A percentile compares a stretch with the other conserved stretches of the same genome.
Conservation (phyloP, 805 yeast genomes). For the Cyberlindnera bimundalis region DNA sequence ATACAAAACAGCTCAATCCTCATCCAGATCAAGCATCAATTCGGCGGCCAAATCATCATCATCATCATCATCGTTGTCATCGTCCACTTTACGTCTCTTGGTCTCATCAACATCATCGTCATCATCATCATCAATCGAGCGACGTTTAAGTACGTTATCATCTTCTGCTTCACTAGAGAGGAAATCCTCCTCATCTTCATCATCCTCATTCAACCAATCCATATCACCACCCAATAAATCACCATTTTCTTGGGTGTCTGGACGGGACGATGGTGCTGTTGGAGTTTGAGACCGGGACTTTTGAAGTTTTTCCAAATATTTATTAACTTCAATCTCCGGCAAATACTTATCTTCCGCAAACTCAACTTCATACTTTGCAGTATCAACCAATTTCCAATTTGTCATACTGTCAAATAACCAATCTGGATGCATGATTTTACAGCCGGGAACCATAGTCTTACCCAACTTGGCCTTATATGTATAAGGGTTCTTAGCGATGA, state of each 20-base stretch:
- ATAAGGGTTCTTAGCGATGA: constrained; percentile 74
- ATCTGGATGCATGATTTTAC: constrained; percentile 82
- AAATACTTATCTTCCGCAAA: constrained; percentile 46
- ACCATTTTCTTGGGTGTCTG: not conserved
- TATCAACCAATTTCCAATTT: constrained; percentile 70
- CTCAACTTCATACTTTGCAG: constrained; percentile 55
- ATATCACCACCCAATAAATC: constrained; percentile 33
- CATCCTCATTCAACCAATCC: constrained; percentile 33
- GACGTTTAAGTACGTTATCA: not conserved
- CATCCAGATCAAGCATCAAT: constrained; percentile 29
- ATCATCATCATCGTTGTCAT: constrained; percentile 24
- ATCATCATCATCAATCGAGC: constrained; percentile 21
- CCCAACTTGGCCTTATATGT: constrained; percentile 87
- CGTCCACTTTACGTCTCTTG: constrained; percentile 29
- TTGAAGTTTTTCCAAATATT: constrained; percentile 28
- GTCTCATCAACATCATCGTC: constrained; percentile 22
- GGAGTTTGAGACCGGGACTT: not conserved
- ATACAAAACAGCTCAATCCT: not conserved
- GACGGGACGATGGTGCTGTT: not conserved
- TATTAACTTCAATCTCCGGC: constrained; percentile 38
- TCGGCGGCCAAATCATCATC: constrained; percentile 33
- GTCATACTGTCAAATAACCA: constrained; percentile 90
- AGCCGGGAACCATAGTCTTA: constrained; percentile 49
- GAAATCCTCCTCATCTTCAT: constrained; percentile 42
- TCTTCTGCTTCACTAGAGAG: constrained; percentile 11